These are phyloP conservation scores for Poronia punctata DNA, from an alignment of 495 filamentous ascomycete genomes.

Conservation along the genomic window DNA sequence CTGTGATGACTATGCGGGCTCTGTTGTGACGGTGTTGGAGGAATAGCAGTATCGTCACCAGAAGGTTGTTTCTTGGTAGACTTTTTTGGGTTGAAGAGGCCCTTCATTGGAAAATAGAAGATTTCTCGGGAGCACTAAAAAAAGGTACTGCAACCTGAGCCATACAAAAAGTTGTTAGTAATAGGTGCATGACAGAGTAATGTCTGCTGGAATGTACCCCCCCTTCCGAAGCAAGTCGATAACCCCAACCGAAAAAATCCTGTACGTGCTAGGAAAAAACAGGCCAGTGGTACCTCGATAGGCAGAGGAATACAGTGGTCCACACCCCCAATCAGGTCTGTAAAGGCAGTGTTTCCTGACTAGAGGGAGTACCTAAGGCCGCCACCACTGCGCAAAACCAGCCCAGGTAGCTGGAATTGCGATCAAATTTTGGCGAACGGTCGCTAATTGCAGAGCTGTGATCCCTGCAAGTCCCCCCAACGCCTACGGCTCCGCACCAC, in stretches of 20 bases:
- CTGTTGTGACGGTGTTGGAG: slow-evolving; percentile 1
- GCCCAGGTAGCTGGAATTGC: too few relatives aligned
- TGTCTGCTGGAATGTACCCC: too few relatives aligned
- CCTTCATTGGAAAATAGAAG: slow-evolving; percentile 42
- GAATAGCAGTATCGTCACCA: slow-evolving; percentile 34
- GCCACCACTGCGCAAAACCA: too few relatives aligned
- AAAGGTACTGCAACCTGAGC: background rate
- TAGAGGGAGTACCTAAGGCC: too few relatives aligned
- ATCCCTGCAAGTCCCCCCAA: slow-evolving; percentile 2
- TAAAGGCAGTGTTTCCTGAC: too few relatives aligned
- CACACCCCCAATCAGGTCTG: too few relatives aligned
- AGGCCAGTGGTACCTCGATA: too few relatives aligned
- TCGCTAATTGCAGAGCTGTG: background rate
- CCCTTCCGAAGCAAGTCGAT: too few relatives aligned
- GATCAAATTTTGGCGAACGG: background rate
- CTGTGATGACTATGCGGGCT: slow-evolving; percentile 15
- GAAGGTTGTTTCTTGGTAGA: slow-evolving; percentile 42
- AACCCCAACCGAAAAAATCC: too few relatives aligned
- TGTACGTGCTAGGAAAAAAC: too few relatives aligned
- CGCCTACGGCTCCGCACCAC: background rate
- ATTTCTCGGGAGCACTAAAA: slow-evolving; percentile 1
- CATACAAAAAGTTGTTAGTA: background rate
- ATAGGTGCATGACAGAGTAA: too few relatives aligned
- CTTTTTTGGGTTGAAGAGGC: slow-evolving; percentile 47
- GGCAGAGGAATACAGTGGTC: too few relatives aligned